Evolutionary conservation across 768 basidiomycete genomes (phyloP), one percentile per base, ranked within the genome.

Genomic region (Boletus subparvulus): DNA sequence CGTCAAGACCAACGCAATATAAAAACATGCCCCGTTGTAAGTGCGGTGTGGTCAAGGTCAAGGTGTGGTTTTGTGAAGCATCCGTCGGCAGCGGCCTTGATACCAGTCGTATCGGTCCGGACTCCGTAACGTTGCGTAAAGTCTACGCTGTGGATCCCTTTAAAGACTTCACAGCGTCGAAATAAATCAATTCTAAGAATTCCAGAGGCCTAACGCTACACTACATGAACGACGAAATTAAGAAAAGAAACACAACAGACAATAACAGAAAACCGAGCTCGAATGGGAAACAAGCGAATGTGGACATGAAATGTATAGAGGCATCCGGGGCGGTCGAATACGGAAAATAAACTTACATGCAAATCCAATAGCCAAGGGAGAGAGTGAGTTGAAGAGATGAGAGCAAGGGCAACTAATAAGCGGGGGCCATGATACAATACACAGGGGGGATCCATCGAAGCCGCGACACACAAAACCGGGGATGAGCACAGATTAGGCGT

Each of bases 401-500:
- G 21, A 47, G 28, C 33, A 40, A 26, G n/a, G 45, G 28, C 33
- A 40, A 50, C 11, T 19, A 42, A 35, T 32, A 33, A 33, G 19
- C 7, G 10, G 21, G 21, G 47, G 58, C 47, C 50, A 53, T 19
- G 44, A 33, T 58, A 67, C 41, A 54, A 61, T 64, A 65, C 50
- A 65, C 26, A 33, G 30, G 4, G 42, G 28, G 13, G 10, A 58
- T 60, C 61, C 44, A 26, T 36, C 17, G 12, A 50, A 43, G 19
- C 30, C 41, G 30, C 24, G 26, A 33, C 54, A 32, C 43, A 49
- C 24, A 19, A 52, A 61, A 36, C 43, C 54, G 43, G 19, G 21
- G 30, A 19, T 39, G 39, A 53, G 17, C 39, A 43, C n/a, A 52
- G 19, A 57, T 45, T 58, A 62, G 16, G 40, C 28, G 42, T 30